These are phyloP conservation scores for Butyriboletus appendiculatus DNA, from an alignment of 1,284 basidiomycete species.

Conservation along the genomic window DNA sequence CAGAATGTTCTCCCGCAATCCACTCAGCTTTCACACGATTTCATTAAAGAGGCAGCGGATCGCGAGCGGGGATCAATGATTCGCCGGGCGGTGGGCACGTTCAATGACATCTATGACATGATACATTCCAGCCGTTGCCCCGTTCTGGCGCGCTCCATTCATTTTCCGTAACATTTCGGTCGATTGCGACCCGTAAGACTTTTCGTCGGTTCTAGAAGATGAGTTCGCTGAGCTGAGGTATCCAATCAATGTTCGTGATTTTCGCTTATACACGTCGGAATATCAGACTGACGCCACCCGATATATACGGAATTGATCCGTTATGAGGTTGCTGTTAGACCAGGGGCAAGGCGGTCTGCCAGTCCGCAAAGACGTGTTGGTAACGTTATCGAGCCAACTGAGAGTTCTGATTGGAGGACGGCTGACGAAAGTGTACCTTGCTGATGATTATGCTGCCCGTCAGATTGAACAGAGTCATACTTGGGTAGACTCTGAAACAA, in stretches of 20 bases:
- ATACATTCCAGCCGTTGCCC: not conserved
- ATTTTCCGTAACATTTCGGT: not conserved
- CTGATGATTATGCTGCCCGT: not conserved
- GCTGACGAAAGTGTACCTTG: not conserved
- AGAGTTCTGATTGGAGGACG: not conserved
- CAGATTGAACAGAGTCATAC: not conserved
- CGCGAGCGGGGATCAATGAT: constrained; percentile 4
- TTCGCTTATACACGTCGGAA: constrained; percentile 19
- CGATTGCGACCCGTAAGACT: constrained; percentile 3
- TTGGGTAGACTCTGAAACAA: not conserved
- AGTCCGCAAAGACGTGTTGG: not conserved
- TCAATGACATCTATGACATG: not conserved
- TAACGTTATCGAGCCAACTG: not conserved
- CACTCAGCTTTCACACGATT: not conserved
- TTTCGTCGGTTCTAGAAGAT: not conserved
- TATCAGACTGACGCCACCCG: constrained; percentile 1
- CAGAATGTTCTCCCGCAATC: constrained; percentile 1
- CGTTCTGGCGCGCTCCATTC: not conserved
- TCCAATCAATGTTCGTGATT: constrained; percentile 26
- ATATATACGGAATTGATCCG: not conserved
- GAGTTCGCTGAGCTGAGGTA: not conserved
- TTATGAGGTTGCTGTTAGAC: not conserved
- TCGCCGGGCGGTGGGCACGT: not conserved
- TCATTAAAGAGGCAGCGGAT: constrained; percentile 16
- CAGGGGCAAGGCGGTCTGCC: not conserved